A percentile compares a stretch with the other conserved stretches of the same genome.
Conservation (phyloP, 257 asterid species). For the Ballota nigra region DNA sequence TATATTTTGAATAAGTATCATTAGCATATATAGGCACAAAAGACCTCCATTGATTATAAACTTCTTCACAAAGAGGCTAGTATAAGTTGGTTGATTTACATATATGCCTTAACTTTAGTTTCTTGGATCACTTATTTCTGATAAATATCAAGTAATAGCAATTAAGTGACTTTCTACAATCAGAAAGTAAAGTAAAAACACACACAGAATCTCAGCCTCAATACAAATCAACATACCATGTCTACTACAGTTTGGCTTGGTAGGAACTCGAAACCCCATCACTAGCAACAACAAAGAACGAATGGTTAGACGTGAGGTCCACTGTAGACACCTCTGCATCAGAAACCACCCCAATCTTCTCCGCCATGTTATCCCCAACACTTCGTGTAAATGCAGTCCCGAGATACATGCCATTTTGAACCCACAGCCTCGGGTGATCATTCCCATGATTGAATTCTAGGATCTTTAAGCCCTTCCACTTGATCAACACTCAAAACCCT, state of each 20-base stretch:
- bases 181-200: not conserved
- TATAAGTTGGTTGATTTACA: not conserved
- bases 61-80: not conserved
- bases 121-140: not conserved
- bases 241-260: conserved; percentile 85
- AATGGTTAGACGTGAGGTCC: conserved; percentile 56
- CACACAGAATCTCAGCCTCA: not conserved
- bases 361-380: conserved; percentile 83
- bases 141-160: no score
- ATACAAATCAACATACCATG: conserved; percentile 51
- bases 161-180: conserved; percentile 9
- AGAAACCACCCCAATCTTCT: conserved; percentile 84
- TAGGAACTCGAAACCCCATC: conserved; percentile 89
- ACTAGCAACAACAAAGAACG: conserved; percentile 85
- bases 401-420: conserved; percentile 84
- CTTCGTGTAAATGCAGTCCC: conserved; percentile 97
- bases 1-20: not conserved
- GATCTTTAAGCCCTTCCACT: conserved; percentile 92
- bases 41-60: not conserved
- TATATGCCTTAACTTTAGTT: not conserved
- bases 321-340: conserved; percentile 72
- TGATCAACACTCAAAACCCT: conserved; percentile 93
- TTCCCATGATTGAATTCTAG: conserved; percentile 87
- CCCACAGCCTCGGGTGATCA: conserved; percentile 96
- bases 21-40: not conserved